phyloP scores from a whole-genome alignment of 371 early-diverging fungal genomes.

The Syncephalastrum racemosum region DNA sequence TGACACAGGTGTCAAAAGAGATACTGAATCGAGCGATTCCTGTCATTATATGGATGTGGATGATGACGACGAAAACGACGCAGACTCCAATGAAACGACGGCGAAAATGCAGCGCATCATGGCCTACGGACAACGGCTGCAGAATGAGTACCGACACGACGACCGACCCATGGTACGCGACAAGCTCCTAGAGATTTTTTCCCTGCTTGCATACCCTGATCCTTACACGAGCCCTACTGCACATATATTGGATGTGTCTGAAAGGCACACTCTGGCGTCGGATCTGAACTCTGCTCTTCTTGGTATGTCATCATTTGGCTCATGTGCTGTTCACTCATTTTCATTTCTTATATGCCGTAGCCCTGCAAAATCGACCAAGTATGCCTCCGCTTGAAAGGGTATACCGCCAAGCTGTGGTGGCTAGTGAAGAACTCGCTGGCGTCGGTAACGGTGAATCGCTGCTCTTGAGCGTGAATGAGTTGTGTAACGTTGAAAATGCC shows the following conservation, averaged over 20 bases:
- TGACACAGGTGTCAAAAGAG: too few species aligned
- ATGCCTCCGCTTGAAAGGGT: slow-evolving; percentile 23
- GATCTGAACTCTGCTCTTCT: slow-evolving; percentile 20
- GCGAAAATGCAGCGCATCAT: slow-evolving; percentile 46
- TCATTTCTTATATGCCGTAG: slow-evolving; percentile 5
- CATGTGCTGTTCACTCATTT: background rate
- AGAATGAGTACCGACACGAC: slow-evolving; percentile 65
- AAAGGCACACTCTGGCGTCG: slow-evolving; percentile 29
- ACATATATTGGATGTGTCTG: slow-evolving; percentile 45
- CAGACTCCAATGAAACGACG: slow-evolving; percentile 10
- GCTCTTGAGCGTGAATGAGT: slow-evolving; percentile 9
- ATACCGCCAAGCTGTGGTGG: slow-evolving; percentile 21
- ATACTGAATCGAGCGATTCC: too few species aligned
- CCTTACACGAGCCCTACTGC: slow-evolving; percentile 55
- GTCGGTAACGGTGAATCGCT: slow-evolving; percentile 21
- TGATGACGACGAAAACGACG: slow-evolving; percentile 35
- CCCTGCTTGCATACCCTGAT: slow-evolving; percentile 80
- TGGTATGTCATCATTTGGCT: slow-evolving; percentile 8
- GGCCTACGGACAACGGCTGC: slow-evolving; percentile 70
- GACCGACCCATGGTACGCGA: slow-evolving; percentile 24
- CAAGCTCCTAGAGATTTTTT: slow-evolving; percentile 54
- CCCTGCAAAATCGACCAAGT: slow-evolving; percentile 18
- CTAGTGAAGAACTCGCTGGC: slow-evolving; percentile 21
- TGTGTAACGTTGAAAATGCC: too few species aligned
- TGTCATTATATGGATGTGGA: slow-evolving; percentile 14